Base-by-base conservation (phyloP, 2,329 filamentous ascomycete genomes). In the Pseudophaeomoniella oleicola region DNA sequence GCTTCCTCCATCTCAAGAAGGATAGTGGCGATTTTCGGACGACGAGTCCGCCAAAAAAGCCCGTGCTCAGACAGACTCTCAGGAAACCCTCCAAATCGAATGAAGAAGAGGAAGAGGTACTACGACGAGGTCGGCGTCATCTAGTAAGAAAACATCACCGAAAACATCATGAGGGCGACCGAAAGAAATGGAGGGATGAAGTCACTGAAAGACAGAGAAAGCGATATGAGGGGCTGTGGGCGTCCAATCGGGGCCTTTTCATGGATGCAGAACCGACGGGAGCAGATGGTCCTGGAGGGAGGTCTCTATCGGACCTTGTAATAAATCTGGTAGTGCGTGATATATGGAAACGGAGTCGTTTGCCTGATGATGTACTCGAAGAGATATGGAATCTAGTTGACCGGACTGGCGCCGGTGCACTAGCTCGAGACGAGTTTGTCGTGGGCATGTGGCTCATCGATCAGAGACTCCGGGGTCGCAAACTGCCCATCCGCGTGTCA, bases 371-470 rank as follows among this genome's bases (percentile, higher is more conserved):
- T 33, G 46, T 57, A 4, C 47, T 67, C 18, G 59, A 55, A 42
- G 54, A 62, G 39, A 54, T 67, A 31, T 67, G 63, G 62, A 50
- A 64, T 38, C 52, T 67, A 3, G 64, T 67, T 13, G 49, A 51
- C 11, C 52, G 55, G 39, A 44, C 46, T 3, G 50, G 53, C 18
- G 57, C 58, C 10, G 22, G 22, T 6, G 50, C 60, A 34, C 43
- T 66, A 17, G 53, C 51, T 13, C 50, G 56, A 37, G 62, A 65
- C 35, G 62, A 66, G 47, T 67, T 67, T 37, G 60, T 67, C 34
- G 62, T 67, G 30, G 64, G 64, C 16, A 57, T 66, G 51, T 67
- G 63, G 63, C 47, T 67, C 38, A 64, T 67, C 37, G 64, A 67
- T 46, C 61, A 66, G 46, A 52, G 56, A 40, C 42, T 67, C 32